Evolutionary conservation across 495 filamentous ascomycete genomes (phyloP).

Genomic region (Neurospora sp.): DNA sequence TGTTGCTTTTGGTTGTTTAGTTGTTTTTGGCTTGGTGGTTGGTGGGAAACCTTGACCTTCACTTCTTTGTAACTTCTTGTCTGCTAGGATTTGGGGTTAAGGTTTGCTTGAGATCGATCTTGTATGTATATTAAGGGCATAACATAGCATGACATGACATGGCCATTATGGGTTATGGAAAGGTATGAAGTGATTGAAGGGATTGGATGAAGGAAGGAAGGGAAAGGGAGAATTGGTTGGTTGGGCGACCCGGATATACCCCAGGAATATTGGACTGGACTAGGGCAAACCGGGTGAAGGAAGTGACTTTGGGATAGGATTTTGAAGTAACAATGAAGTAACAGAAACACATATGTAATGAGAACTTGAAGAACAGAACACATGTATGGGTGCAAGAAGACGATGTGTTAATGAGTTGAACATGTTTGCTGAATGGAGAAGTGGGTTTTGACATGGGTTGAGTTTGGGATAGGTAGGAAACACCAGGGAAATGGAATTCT

Average conservation of each 20-base stretch:
- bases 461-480: neutral
- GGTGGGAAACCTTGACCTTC: neutral
- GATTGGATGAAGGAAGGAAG: neutral
- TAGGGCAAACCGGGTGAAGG: neutral
- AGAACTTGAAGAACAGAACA: neutral
- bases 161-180: neutral
- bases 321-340: neutral
- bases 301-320: neutral
- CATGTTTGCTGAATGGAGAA: neutral
- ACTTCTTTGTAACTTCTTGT: neutral
- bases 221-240: neutral
- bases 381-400: neutral
- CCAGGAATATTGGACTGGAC: neutral
- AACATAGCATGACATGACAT: neutral
- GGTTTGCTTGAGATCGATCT: neutral
- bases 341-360: neutral
- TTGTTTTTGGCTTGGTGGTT: neutral
- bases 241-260: neutral
- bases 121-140: neutral
- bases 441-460: neutral
- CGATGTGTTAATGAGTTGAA: neutral
- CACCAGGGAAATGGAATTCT: neutral
- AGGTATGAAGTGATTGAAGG: neutral
- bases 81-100: neutral
- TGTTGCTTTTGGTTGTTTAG: neutral